phyloP scores from a whole-genome alignment of 2,329 filamentous ascomycete species.

The Aspergillus sp. region DNA sequence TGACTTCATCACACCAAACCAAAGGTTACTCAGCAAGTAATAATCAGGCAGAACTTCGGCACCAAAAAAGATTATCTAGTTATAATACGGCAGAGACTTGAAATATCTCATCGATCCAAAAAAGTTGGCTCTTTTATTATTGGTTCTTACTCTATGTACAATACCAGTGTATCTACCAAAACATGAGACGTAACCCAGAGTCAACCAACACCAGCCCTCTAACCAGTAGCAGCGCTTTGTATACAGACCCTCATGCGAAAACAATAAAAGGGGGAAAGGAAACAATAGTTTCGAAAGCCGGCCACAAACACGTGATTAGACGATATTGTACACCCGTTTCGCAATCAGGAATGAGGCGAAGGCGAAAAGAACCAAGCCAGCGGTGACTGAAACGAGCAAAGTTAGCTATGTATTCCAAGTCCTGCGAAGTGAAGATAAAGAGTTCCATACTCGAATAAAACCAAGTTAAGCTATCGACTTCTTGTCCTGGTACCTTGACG shows the following conservation, averaged over 20 bases:
- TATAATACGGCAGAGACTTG: background rate
- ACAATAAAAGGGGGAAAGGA: background rate
- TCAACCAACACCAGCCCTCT: background rate
- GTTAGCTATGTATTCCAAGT: conserved; percentile 2
- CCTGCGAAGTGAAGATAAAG: background rate
- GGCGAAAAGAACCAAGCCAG: conserved; percentile 75
- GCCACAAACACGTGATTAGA: conserved; percentile 43
- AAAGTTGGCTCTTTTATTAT: background rate
- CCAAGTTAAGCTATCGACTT: conserved; percentile 74
- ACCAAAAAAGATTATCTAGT: too few relatives aligned
- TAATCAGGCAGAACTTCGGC: too few relatives aligned
- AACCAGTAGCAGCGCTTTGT: background rate
- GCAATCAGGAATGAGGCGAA: conserved; percentile 76
- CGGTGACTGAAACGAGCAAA: conserved; percentile 55
- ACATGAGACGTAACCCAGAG: background rate
- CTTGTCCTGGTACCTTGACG: conserved; percentile 90
- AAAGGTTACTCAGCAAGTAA: background rate
- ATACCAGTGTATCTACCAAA: conserved; percentile 3
- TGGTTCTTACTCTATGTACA: background rate
- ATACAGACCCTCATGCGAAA: conserved; percentile 3
- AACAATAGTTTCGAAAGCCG: background rate
- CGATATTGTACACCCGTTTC: conserved; percentile 80
- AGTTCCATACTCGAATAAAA: conserved; percentile 59
- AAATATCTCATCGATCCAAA: background rate
- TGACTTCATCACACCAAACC: conserved; percentile 22